Evolutionary conservation across 306 rosid genomes (phyloP).

Genomic region (Corylus avellana): DNA sequence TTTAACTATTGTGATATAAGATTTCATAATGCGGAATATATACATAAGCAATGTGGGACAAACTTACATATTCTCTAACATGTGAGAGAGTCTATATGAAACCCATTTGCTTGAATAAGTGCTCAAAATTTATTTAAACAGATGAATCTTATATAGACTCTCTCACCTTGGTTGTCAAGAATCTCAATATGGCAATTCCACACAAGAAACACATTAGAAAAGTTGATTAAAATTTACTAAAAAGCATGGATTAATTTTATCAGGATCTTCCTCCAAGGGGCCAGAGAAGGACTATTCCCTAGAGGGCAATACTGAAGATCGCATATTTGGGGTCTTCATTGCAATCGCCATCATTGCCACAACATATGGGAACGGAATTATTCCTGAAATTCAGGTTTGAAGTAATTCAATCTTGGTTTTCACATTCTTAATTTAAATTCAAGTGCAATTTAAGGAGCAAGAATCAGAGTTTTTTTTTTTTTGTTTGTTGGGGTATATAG

Average conservation of each 20-base stretch:
- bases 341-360: slow-evolving; percentile 83
- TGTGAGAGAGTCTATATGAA: too few relatives aligned
- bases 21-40: too few relatives aligned
- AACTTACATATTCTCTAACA: too few relatives aligned
- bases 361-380: slow-evolving; percentile 72
- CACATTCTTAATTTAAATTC: background rate
- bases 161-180: too few relatives aligned
- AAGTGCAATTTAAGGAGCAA: background rate
- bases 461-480: background rate
- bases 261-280: slow-evolving; percentile 65
- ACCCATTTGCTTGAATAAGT: too few relatives aligned
- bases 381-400: slow-evolving; percentile 83
- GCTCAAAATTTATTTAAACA: too few relatives aligned
- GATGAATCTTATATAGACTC: too few relatives aligned
- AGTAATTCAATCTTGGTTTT: background rate
- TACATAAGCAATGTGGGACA: too few relatives aligned
- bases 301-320: slow-evolving; percentile 41
- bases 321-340: slow-evolving; percentile 64
- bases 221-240: background rate
- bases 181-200: too few relatives aligned
- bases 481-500: slow-evolving; percentile 30
- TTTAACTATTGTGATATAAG: too few relatives aligned
- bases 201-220: too few relatives aligned
- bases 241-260: background rate
- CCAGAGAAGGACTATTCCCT: slow-evolving; percentile 65